These are phyloP conservation scores for Mycena filopes DNA, from an alignment of 768 basidiomycete genomes.

Conservation along the genomic window DNA sequence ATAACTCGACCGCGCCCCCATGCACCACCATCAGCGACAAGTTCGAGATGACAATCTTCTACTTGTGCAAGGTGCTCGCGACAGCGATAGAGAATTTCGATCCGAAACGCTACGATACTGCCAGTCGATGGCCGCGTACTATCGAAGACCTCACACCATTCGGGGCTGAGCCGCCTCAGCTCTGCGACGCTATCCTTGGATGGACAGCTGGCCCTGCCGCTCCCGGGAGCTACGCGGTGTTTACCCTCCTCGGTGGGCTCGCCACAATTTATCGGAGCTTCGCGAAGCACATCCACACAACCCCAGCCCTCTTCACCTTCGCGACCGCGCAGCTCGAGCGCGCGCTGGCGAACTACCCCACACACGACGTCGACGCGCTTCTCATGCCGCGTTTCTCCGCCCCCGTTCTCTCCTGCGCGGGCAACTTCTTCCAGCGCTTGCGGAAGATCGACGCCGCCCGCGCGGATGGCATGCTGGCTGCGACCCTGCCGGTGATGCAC, in stretches of 20 bases:
- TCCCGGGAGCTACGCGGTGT: not conserved
- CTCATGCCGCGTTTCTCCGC: not conserved
- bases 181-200: not conserved
- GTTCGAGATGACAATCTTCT: not conserved
- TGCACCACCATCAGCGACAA: not conserved
- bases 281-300: not conserved
- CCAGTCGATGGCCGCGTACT: not conserved
- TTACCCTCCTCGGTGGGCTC: not conserved
- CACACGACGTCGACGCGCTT: not conserved
- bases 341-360: not conserved
- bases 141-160: not conserved
- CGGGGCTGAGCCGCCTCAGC: not conserved
- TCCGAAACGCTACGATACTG: not conserved
- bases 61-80: not conserved
- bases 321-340: constrained; percentile 7
- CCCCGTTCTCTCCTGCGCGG: not conserved
- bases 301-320: not conserved
- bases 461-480: not conserved
- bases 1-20: not conserved
- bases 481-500: not conserved
- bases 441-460: not conserved
- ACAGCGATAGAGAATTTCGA: not conserved
- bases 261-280: not conserved
- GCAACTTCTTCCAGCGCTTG: not conserved
- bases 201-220: not conserved